Base-by-base conservation (phyloP, 2,329 filamentous ascomycete species). In the Fusarium pseudoanthophilum region DNA sequence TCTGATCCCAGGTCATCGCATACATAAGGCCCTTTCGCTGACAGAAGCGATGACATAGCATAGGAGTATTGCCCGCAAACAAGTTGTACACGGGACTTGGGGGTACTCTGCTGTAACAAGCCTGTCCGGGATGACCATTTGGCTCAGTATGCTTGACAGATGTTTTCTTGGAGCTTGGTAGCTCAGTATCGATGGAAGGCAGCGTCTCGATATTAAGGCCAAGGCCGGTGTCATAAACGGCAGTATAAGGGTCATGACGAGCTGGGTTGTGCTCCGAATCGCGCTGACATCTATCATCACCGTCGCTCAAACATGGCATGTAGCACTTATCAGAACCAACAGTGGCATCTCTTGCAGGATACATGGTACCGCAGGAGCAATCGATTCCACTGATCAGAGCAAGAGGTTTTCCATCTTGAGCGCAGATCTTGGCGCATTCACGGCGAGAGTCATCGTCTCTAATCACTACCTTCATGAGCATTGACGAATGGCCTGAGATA, bases 141-240 rank as follows among this genome's bases (percentile, higher is more conserved):
- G 24, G 24, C 16, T 52, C 14, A 13, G 32, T 21, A 1, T 34
- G 20, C 9, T 42, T 30, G 0, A 1, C 0, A 4, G 39, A 7
- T 8, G 21, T 51, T 48, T 11, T 15, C 20, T 11, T 14, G 5
- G 1, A 15, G 21, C 1, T 30, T 0, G 1, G 13, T 30, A 48
- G 11, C 9, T 48, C 4, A 0, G 45, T 48, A 11, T 2, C 26
- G 13, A 21, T 21, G 5, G 26, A 46, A 46, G 45, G 26, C 7
- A 1, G 1, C 4, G 15, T 36, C 5, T 24, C 9, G 0, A 58
- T 1, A 26, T 51, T n/a, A 20, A 28, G 1, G 1, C 21, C 51
- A 16, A 24, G 16, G 0, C 66, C 57, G 1, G 21, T 64, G 10
- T 55, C 34, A 20, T 57, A 69, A 6, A 39, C 51, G 2, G 39